Conservation (phyloP, 164 flowering plant species). For the Vitis vinifera region DNA sequence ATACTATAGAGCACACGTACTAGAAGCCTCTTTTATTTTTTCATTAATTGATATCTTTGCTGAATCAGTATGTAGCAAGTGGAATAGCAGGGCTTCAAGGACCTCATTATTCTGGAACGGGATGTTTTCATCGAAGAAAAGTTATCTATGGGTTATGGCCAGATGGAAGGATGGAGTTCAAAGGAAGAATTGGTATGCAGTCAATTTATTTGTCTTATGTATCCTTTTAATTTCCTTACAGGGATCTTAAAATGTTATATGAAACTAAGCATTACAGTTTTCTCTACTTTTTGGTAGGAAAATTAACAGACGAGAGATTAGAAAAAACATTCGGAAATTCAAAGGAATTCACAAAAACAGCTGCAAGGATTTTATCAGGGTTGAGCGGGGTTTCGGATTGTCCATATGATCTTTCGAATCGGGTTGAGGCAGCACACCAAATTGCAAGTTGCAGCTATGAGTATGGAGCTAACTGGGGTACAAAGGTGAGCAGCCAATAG, state of each 20-base stretch:
- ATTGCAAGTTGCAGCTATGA: constrained; percentile 52
- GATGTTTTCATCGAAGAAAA: constrained; percentile 57
- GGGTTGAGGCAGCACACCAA: constrained; percentile 34
- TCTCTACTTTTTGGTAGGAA: constrained; percentile 13
- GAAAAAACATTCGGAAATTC: constrained; percentile 36
- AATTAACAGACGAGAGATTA: constrained; percentile 10
- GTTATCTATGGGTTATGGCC: constrained; percentile 51
- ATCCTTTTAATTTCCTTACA: not conserved
- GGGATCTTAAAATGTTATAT: too few relatives aligned
- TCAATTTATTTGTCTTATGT: not conserved
- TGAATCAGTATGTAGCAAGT: constrained; percentile 11
- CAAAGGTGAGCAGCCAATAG: constrained; percentile 24
- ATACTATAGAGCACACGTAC: too few relatives aligned
- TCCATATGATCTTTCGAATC: constrained; percentile 13
- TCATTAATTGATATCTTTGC: not conserved
- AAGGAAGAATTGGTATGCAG: constrained; percentile 8
- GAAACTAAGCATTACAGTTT: not conserved
- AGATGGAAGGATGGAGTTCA: constrained; percentile 3
- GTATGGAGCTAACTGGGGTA: constrained; percentile 49
- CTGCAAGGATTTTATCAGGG: constrained; percentile 14
- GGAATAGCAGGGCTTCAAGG: constrained; percentile 60
- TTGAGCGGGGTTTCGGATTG: not conserved
- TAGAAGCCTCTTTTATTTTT: too few relatives aligned
- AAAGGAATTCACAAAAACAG: constrained; percentile 29
- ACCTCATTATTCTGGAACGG: constrained; percentile 45